These are phyloP conservation scores for Aspergillus egyptiacus DNA, from an alignment of 495 filamentous ascomycete genomes.

Conservation along the genomic window DNA sequence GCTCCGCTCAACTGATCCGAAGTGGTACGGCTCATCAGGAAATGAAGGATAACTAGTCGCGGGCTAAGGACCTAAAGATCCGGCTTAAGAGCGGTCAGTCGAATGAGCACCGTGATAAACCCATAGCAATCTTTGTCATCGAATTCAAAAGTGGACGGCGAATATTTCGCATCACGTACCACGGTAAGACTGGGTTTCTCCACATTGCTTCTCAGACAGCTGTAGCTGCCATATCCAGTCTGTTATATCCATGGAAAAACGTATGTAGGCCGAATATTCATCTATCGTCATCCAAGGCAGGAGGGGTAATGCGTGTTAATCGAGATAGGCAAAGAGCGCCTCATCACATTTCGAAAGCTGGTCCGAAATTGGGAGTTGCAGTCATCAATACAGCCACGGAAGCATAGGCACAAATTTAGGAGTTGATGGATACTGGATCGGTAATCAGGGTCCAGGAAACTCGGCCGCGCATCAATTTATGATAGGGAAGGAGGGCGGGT, in stretches of 20 bases:
- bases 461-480: neutral
- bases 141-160: neutral
- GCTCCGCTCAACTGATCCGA: neutral
- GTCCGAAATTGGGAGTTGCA: no score
- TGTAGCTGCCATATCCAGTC: neutral
- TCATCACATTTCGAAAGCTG: no score
- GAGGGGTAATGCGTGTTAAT: neutral
- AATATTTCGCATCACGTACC: neutral
- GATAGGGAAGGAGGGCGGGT: neutral
- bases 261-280: neutral
- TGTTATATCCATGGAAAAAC: neutral
- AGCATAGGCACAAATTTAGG: no score
- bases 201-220: neutral
- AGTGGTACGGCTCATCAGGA: neutral
- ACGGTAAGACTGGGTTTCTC: neutral
- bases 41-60: neutral
- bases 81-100: slow-evolving; percentile 6
- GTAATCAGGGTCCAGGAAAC: no score
- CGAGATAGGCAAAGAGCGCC: no score
- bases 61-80: neutral
- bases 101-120: neutral
- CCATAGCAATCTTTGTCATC: neutral
- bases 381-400: no score
- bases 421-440: neutral
- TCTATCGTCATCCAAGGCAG: neutral